Percentiles rank a stretch among this genome's conserved stretches.
Evolutionary conservation across 768 basidiomycete genomes (phyloP).

Genomic region (Suillus spraguei): DNA sequence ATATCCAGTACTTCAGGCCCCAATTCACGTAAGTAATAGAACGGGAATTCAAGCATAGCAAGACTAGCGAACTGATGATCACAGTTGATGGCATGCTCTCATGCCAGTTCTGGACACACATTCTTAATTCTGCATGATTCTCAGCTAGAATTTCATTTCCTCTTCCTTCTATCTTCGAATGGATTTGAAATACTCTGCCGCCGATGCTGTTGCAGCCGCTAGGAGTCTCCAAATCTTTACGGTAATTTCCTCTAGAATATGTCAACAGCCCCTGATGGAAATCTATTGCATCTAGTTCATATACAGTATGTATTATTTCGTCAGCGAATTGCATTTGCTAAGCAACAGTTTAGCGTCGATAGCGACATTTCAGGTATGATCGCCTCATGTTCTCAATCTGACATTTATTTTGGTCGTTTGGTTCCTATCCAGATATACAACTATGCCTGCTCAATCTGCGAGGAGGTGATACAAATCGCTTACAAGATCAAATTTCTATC

Average conservation of each 20-base stretch:
- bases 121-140: slow-evolving; percentile 1
- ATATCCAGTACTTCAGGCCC: neutral
- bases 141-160: neutral
- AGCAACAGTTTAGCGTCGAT: slow-evolving; percentile 4
- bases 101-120: neutral
- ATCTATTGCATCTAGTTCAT: neutral
- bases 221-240: slow-evolving; percentile 3
- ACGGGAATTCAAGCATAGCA: neutral
- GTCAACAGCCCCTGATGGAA: neutral
- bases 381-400: neutral
- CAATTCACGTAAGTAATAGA: neutral
- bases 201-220: neutral
- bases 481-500: neutral
- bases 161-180: neutral
- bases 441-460: neutral
- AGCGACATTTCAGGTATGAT: slow-evolving; percentile 11
- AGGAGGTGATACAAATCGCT: neutral
- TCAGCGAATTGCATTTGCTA: neutral
- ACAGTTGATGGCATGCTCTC: neutral
- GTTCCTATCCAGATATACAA: slow-evolving; percentile 3
- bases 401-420: neutral
- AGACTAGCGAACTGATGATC: too few species aligned
- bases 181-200: slow-evolving; percentile 1
- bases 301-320: neutral
- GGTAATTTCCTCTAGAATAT: neutral